Conservation (phyloP, 2,329 filamentous ascomycete genomes). For the Sclerotinia glacialis region DNA sequence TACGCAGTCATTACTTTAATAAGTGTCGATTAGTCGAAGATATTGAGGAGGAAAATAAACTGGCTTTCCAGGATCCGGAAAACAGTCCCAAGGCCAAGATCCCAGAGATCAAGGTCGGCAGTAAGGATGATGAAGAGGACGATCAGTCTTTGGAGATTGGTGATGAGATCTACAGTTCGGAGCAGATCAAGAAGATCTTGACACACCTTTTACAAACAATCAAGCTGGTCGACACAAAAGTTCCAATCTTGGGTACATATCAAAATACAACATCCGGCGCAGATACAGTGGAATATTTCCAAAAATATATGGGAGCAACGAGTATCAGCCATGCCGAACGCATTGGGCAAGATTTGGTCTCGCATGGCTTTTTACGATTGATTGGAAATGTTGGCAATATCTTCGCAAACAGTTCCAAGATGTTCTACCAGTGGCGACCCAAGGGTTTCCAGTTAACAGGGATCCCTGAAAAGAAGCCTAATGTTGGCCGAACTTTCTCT, state of each 20-base stretch:
- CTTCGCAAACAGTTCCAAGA: conserved; percentile 94
- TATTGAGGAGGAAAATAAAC: conserved; percentile 95
- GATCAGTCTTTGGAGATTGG: conserved; percentile 85
- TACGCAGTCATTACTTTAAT: conserved; percentile 96
- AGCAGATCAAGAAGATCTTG: conserved; percentile 88
- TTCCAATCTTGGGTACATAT: conserved; percentile 92
- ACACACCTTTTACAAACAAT: conserved; percentile 82
- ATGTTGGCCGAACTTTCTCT: conserved; percentile 72
- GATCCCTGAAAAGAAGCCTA: conserved; percentile 80
- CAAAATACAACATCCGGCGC: conserved; percentile 87
- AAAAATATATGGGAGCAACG: conserved; percentile 78
- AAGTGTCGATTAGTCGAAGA: conserved; percentile 96
- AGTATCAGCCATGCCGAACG: conserved; percentile 89
- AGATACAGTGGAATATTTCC: conserved; percentile 94
- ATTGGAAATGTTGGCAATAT: conserved; percentile 92
- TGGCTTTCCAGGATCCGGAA: conserved; percentile 89
- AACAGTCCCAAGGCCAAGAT: conserved; percentile 64
- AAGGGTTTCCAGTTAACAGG: conserved; percentile 87
- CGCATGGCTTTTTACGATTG: conserved; percentile 80
- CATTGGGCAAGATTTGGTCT: conserved; percentile 89
- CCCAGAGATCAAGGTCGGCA: conserved; percentile 84
- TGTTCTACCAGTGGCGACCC: conserved; percentile 96
- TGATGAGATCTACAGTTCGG: conserved; percentile 78
- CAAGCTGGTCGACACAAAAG: conserved; percentile 86
- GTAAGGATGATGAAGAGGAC: conserved; percentile 68